Evolutionary conservation across 306 rosid species (phyloP), one percentile per base, ranked within the genome.

Genomic region (Rubus parviflorus): DNA sequence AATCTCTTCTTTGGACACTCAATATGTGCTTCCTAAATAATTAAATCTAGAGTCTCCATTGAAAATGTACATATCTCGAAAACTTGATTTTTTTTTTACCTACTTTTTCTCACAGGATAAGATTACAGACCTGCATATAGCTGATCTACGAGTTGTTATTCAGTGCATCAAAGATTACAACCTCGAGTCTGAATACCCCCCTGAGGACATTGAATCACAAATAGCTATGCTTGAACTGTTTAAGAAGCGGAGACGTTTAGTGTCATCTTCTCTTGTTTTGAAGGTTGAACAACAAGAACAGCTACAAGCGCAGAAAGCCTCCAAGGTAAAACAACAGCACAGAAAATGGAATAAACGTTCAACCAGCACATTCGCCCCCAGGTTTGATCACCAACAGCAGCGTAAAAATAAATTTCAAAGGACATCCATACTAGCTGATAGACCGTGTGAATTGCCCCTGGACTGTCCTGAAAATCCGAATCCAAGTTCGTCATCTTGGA

Each of bases 151-250:
- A 43, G 62, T n/a, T 4, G 87, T 78, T n/a, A 67, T 83, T 23
- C 47, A 73, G 68, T 90, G 90, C 79, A 75, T 90, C 42, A 75
- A 77, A 64, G 91, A 87, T 38, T 67, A 83, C 82, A 74, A 78
- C 17, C 87, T 87, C 40, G 69, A 79, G 70, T 70, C 83, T 54
- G 73, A 70, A 62, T 72, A 75, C 79, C 77, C 84, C 43, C 69
- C 80, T n/a, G 57, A 46, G 7, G 72, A 46, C 75, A 82, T 89
- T 68, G 63, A 77, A n/a, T 42, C 17, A 4, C 85, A 83, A 30
- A 81, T 88, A 77, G 35, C 19, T 38, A 19, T 7, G 52, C 80
- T 88, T 16, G 81, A 77, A 79, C 66, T 23, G 46, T 58, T 71
- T n/a, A 83, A 67, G 84, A 38, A 23, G 30, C 20, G 68, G 62